A percentile compares a stretch with the other conserved stretches of the same genome.
phyloP scores from a whole-genome alignment of 1,139 yeast genomes.

The Magnusiomyces sp. region DNA sequence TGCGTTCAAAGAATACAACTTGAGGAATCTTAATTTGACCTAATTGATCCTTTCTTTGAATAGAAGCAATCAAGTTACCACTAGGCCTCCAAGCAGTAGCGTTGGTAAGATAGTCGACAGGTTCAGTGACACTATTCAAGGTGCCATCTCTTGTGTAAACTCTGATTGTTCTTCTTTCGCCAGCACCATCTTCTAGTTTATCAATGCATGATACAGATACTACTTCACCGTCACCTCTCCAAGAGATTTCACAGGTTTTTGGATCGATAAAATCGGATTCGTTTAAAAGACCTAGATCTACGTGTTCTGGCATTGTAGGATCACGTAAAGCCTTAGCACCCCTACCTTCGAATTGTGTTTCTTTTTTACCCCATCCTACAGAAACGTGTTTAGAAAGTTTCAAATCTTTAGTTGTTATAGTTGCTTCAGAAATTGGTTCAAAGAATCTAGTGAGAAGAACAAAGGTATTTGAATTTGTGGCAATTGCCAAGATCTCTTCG shows the following conservation, averaged over 20 bases:
- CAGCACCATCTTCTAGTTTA: conserved; percentile 23
- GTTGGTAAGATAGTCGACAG: conserved; percentile 74
- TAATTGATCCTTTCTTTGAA: conserved; percentile 47
- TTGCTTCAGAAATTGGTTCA: conserved; percentile 68
- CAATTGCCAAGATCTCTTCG: conserved; percentile 71
- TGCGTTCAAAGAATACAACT: conserved; percentile 79
- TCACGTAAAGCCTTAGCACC: conserved; percentile 80
- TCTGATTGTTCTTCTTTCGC: conserved; percentile 67
- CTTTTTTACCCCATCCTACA: conserved; percentile 98
- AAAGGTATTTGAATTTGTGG: conserved; percentile 45
- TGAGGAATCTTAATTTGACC: conserved; percentile 18
- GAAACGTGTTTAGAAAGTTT: conserved; percentile 76
- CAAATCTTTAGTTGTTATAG: conserved; percentile 54
- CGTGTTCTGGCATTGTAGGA: conserved; percentile 78
- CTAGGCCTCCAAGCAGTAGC: conserved; percentile 82
- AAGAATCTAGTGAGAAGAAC: conserved; percentile 65
- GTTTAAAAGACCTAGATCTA: conserved; percentile 53
- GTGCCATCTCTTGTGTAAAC: conserved; percentile 70
- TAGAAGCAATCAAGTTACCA: conserved; percentile 78
- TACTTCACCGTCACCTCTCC: conserved; percentile 95
- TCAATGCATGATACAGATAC: conserved; percentile 65
- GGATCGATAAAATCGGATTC: conserved; percentile 45
- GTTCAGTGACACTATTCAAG: conserved; percentile 80
- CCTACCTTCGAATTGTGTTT: conserved; percentile 92
- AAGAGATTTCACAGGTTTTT: conserved; percentile 44